Evolutionary conservation across 2,329 filamentous ascomycete species (phyloP).

Genomic region (Ilyonectria sp.): DNA sequence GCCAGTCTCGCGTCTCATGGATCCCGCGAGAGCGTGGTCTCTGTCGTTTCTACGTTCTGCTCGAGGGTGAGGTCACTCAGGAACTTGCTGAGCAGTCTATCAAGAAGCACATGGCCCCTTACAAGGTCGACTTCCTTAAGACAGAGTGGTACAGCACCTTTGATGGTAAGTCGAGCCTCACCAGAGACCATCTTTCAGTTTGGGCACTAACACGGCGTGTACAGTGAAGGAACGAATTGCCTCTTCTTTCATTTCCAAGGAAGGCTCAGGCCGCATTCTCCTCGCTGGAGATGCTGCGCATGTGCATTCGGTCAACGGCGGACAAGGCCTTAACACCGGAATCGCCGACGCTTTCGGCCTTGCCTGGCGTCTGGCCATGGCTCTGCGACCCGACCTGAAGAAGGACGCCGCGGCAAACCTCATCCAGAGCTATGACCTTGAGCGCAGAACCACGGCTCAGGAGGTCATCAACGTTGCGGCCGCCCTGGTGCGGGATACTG

Average conservation of each 20-base stretch:
- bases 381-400: conserved; percentile 41
- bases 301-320: conserved; percentile 69
- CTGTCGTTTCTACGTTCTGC: conserved; percentile 63
- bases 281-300: conserved; percentile 72
- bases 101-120: conserved; percentile 59
- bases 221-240: conserved; percentile 60
- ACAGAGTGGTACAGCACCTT: conserved; percentile 68
- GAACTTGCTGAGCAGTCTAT: conserved; percentile 59
- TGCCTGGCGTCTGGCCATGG: conserved; percentile 64
- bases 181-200: not conserved
- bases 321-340: conserved; percentile 72
- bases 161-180: conserved; percentile 53
- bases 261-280: conserved; percentile 62
- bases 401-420: conserved; percentile 40
- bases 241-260: conserved; percentile 55
- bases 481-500: conserved; percentile 61
- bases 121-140: conserved; percentile 58
- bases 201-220: not conserved
- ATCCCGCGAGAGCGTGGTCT: conserved; percentile 64
- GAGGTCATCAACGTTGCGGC: conserved; percentile 64
- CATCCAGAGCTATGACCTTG: conserved; percentile 61
- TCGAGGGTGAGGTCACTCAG: conserved; percentile 61
- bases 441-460: conserved; percentile 60
- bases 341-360: conserved; percentile 70
- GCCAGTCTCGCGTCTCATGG: conserved; percentile 63